These are phyloP conservation scores for Glebionis coronaria DNA, from an alignment of 129 eudicot genomes.

Conservation along the genomic window DNA sequence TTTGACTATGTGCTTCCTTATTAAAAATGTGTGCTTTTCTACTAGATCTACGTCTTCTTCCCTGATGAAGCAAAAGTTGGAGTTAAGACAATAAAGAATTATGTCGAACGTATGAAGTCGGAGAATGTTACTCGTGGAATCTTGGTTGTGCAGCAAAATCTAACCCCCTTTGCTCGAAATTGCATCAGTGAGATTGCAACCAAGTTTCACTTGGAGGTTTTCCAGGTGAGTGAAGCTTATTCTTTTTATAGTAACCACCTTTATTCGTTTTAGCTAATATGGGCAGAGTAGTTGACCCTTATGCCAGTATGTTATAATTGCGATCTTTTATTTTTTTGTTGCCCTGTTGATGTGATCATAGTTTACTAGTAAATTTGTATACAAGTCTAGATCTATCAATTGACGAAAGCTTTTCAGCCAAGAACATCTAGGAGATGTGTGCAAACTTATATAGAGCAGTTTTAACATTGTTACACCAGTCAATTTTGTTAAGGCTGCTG, in stretches of 20 bases:
- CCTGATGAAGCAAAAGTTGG: slow-evolving; percentile 96
- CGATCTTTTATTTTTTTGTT: not conserved
- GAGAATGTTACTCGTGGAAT: slow-evolving; percentile 81
- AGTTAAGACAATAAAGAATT: slow-evolving; percentile 74
- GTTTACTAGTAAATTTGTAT: slow-evolving; percentile 3
- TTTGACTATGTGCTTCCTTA: not conserved
- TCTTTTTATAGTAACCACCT: not conserved
- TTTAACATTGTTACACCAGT: too few species aligned
- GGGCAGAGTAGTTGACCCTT: not conserved
- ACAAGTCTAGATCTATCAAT: not conserved
- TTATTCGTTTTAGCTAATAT: not conserved
- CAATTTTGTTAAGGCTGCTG: too few species aligned
- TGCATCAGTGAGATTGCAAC: slow-evolving; percentile 69
- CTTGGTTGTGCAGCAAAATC: slow-evolving; percentile 77
- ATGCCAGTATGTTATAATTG: not conserved
- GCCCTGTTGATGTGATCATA: slow-evolving; percentile 6
- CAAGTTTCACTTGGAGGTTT: slow-evolving; percentile 80
- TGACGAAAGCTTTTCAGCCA: not conserved
- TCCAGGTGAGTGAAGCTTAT: slow-evolving; percentile 51
- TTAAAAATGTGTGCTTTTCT: not conserved
- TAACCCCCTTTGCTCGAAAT: slow-evolving; percentile 80
- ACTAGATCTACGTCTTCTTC: slow-evolving; percentile 81
- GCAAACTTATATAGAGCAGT: not conserved
- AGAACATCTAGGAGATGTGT: not conserved
- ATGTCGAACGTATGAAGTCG: slow-evolving; percentile 72